Evolutionary conservation across 2,329 filamentous ascomycete species (phyloP), one percentile per base, ranked within the genome.

Genomic region (Metarhizium robertsii): DNA sequence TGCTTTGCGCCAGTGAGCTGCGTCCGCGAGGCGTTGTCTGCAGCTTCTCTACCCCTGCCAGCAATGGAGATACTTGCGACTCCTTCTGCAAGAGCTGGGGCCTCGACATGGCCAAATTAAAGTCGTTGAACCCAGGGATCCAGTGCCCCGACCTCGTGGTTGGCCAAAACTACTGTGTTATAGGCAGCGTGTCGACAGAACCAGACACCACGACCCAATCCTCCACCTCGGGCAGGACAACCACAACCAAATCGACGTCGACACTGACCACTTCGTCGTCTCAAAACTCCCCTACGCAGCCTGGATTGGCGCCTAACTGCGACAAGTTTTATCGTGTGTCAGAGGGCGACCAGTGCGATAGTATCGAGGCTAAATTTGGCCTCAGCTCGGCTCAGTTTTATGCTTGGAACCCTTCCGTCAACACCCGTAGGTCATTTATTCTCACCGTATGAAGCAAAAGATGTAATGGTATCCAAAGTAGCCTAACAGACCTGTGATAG

Each of bases 111-210:
- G n/a, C n/a, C n/a, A n/a, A n/a, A n/a, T n/a, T n/a, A n/a, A n/a
- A n/a, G n/a, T n/a, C n/a, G n/a, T n/a, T n/a, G n/a, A n/a, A n/a
- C n/a, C n/a, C n/a, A n/a, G n/a, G n/a, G n/a, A n/a, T n/a, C n/a
- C n/a, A 59, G 50, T 67, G 63, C 36, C 58, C 61, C 36, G 53
- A 57, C 45, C 57, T 67, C 42, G 60, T 58, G 7, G 42, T 45
- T 48, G 53, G 54, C 47, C 56, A 56, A 40, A 34, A 43, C 20
- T 64, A 61, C 57, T 64, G 61, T 46, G 60, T 64, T 54, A 47
- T 62, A 36, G 62, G 62, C 54, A 55, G 1, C 20, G n/a, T 54
- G 13, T n/a, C 2, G 16, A 18, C 52, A 6, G 43, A 4, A 25
- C 25, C 25, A 25, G 4, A 25, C 25, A 4, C 4, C 25, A 25